Conservation (phyloP, 805 yeast species). For the Crinitomyces ghanaensis region DNA sequence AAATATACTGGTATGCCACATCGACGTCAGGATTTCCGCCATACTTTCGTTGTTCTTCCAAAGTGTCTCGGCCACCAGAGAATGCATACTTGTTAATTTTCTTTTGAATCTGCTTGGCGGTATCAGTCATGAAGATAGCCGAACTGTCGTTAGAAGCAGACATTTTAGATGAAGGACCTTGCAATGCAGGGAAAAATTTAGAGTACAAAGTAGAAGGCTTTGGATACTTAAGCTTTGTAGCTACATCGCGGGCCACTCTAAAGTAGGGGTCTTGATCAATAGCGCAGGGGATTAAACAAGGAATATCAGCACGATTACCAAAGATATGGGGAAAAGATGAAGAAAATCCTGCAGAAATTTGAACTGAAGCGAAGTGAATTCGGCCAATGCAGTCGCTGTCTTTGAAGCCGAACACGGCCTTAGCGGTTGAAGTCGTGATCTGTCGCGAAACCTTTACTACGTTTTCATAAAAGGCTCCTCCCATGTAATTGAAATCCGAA, state of each 20-base stretch:
- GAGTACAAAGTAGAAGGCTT: conserved; percentile 92
- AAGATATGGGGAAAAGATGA: conserved; percentile 90
- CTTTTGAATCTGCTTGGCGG: conserved; percentile 82
- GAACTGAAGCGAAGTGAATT: conserved; percentile 89
- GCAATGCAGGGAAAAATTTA: conserved; percentile 93
- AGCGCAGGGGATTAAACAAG: conserved; percentile 96
- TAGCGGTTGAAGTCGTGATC: conserved; percentile 94
- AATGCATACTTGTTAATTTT: conserved; percentile 94
- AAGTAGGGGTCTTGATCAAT: conserved; percentile 98
- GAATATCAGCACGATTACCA: conserved; percentile 79
- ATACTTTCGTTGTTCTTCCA: conserved; percentile 78
- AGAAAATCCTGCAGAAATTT: conserved; percentile 92
- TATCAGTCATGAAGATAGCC: conserved; percentile 92
- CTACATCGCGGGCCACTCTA: conserved; percentile 95
- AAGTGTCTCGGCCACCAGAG: conserved; percentile 80
- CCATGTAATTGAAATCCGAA: conserved; percentile 87
- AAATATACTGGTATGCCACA: conserved; percentile 85
- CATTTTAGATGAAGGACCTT: conserved; percentile 95
- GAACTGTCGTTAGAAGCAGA: conserved; percentile 85
- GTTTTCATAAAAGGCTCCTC: conserved; percentile 86
- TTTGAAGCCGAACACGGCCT: conserved; percentile 90
- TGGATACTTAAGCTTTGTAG: conserved; percentile 77
- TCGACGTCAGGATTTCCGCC: conserved; percentile 97
- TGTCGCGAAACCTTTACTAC: conserved; percentile 88
- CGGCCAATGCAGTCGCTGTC: conserved; percentile 94